These are phyloP conservation scores for Stevia rebaudiana DNA, from an alignment of 140 eudicot species.

Conservation along the genomic window DNA sequence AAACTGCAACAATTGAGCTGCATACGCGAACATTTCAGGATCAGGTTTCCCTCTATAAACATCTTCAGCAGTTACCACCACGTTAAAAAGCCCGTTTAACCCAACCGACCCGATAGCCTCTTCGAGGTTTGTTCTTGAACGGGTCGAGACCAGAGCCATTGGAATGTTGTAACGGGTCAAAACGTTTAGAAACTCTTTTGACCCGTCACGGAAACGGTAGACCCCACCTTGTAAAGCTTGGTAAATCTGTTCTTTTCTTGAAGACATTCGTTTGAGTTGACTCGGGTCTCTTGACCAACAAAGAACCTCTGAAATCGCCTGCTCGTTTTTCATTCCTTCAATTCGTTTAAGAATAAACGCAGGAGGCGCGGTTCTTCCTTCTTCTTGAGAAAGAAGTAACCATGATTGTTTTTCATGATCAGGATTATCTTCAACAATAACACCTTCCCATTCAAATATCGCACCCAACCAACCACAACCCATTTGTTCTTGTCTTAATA, in stretches of 20 bases:
- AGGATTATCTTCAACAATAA: conserved; percentile 70
- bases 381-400: conserved; percentile 73
- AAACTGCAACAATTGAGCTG: conserved; percentile 65
- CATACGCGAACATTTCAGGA: conserved; percentile 89
- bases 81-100: conserved; percentile 63
- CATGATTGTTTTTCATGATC: conserved; percentile 84
- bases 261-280: conserved; percentile 56
- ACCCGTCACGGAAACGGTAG: conserved; percentile 67
- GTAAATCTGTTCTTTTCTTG: conserved; percentile 73
- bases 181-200: conserved; percentile 59
- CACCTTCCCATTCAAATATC: conserved; percentile 99
- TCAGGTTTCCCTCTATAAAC: conserved; percentile 94
- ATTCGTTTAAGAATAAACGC: conserved; percentile 55
- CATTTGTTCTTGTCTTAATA: conserved; percentile 83
- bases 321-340: conserved; percentile 98
- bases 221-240: conserved; percentile 68
- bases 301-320: conserved; percentile 87
- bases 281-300: conserved; percentile 93
- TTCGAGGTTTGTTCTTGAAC: conserved; percentile 65
- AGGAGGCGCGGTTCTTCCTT: conserved; percentile 75
- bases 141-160: conserved; percentile 88
- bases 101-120: conserved; percentile 63
- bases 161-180: conserved; percentile 72
- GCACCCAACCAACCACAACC: conserved; percentile 97
- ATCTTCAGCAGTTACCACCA: conserved; percentile 82